These are phyloP conservation scores for Phytopythium vexans DNA, from an alignment of 352 stramenopile genomes.

Conservation along the genomic window DNA sequence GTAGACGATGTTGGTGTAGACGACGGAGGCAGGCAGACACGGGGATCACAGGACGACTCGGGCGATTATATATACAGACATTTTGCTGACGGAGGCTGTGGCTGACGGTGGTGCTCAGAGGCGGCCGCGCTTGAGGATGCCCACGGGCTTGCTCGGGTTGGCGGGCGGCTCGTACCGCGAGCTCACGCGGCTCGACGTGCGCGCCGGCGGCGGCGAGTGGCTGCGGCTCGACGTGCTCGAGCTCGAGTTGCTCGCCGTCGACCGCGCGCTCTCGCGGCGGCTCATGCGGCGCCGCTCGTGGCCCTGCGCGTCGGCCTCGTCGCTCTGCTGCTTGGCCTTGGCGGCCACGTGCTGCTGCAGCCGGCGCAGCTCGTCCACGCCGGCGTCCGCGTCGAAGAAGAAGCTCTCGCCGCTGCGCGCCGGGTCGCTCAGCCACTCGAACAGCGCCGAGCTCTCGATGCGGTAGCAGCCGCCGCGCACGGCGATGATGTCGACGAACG, in stretches of 20 bases:
- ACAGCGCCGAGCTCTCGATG: slow-evolving; percentile 69
- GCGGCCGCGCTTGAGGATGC: slow-evolving; percentile 50
- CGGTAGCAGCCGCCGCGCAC: slow-evolving; percentile 66
- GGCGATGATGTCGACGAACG: slow-evolving; percentile 72
- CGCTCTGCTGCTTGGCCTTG: not conserved
- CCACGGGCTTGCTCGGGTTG: slow-evolving; percentile 33
- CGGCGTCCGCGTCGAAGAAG: slow-evolving; percentile 50
- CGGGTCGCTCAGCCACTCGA: slow-evolving; percentile 60
- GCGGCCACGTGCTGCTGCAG: slow-evolving; percentile 11
- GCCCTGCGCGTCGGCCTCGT: slow-evolving; percentile 7
- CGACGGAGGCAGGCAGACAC: too few relatives aligned
- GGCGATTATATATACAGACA: too few relatives aligned
- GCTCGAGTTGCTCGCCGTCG: slow-evolving; percentile 10
- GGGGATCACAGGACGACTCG: too few relatives aligned
- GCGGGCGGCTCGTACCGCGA: not conserved
- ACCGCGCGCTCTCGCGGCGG: slow-evolving; percentile 12
- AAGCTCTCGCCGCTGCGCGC: slow-evolving; percentile 58
- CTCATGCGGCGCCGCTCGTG: slow-evolving; percentile 5
- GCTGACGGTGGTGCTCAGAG: slow-evolving; percentile 8
- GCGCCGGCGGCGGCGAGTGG: slow-evolving; percentile 6
- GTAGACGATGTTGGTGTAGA: too few relatives aligned
- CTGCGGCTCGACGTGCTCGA: slow-evolving; percentile 21
- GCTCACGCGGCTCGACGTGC: slow-evolving; percentile 5
- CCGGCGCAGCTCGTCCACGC: slow-evolving; percentile 33
- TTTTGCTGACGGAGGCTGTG: too few relatives aligned